Conservation (phyloP, 2,329 filamentous ascomycete species). For the Trichoderma gracile region DNA sequence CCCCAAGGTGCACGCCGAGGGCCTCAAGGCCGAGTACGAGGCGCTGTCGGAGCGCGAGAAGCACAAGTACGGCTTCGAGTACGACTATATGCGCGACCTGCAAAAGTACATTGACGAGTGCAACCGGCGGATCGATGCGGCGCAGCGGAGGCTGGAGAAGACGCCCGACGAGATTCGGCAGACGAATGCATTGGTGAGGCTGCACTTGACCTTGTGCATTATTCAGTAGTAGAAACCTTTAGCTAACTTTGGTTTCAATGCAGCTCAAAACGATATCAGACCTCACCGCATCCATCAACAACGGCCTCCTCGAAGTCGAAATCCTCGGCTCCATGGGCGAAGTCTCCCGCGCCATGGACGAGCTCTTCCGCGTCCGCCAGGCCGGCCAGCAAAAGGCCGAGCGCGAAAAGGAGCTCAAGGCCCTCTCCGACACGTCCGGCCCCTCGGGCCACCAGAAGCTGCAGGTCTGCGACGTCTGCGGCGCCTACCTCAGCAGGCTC, state of each 20-base stretch:
- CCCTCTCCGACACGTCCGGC: constrained; percentile 85
- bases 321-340: constrained; percentile 79
- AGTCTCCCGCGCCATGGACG: constrained; percentile 79
- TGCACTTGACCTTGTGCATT: no score
- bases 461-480: constrained; percentile 97
- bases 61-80: constrained; percentile 84
- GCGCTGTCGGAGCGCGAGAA: constrained; percentile 68
- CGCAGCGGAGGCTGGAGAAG: constrained; percentile 90
- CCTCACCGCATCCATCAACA: constrained; percentile 73
- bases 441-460: constrained; percentile 96
- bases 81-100: constrained; percentile 94
- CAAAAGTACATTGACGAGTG: constrained; percentile 97
- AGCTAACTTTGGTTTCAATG: neutral
- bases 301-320: constrained; percentile 80
- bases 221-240: no score
- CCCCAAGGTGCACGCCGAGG: constrained; percentile 83
- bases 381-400: constrained; percentile 80
- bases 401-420: constrained; percentile 84
- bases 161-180: constrained; percentile 96
- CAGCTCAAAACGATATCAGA: constrained; percentile 81
- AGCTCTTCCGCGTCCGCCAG: constrained; percentile 82
- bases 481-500: constrained; percentile 85
- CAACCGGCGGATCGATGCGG: constrained; percentile 87
- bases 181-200: constrained; percentile 74
- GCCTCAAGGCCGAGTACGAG: constrained; percentile 86